Conservation (phyloP, 1,284 basidiomycete genomes). For the Bjerkandera adusta region DNA sequence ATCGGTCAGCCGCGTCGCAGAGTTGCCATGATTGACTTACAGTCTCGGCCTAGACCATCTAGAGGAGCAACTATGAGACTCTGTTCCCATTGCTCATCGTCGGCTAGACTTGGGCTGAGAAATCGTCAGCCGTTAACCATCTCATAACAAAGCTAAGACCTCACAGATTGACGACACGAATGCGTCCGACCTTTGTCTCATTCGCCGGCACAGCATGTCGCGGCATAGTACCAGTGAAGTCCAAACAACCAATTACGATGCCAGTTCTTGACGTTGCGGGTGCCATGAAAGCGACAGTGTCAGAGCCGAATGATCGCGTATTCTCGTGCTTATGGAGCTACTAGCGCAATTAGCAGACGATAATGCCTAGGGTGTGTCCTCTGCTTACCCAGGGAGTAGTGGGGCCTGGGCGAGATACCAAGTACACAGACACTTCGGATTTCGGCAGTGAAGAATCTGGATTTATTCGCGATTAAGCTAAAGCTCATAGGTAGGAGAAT, state of each 20-base stretch:
- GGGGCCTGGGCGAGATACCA: conserved; percentile 18
- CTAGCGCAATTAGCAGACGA: conserved; percentile 22
- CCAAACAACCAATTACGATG: conserved; percentile 43
- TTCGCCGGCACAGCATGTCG: conserved; percentile 32
- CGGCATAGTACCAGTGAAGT: conserved; percentile 39
- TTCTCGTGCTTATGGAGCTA: conserved; percentile 30
- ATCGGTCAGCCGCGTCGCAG: background rate
- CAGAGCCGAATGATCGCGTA: conserved; percentile 39
- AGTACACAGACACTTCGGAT: conserved; percentile 27
- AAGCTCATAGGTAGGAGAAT: conserved; percentile 1
- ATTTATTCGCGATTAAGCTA: background rate
- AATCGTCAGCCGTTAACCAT: no score
- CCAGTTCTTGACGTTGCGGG: conserved; percentile 28
- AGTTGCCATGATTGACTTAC: conserved; percentile 16
- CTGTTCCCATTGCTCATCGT: conserved; percentile 51
- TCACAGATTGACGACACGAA: conserved; percentile 54
- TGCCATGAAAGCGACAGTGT: conserved; percentile 40
- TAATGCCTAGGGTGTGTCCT: no score
- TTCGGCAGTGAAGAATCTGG: conserved; percentile 27
- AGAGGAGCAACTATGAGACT: conserved; percentile 42
- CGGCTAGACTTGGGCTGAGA: conserved; percentile 41
- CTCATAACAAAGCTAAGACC: no score
- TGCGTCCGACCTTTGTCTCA: conserved; percentile 47
- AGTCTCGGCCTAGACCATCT: conserved; percentile 35
- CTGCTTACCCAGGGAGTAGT: conserved; percentile 29